Conservation (phyloP, 2,329 filamentous ascomycete genomes). For the Pseudocercospora macadamiae region DNA sequence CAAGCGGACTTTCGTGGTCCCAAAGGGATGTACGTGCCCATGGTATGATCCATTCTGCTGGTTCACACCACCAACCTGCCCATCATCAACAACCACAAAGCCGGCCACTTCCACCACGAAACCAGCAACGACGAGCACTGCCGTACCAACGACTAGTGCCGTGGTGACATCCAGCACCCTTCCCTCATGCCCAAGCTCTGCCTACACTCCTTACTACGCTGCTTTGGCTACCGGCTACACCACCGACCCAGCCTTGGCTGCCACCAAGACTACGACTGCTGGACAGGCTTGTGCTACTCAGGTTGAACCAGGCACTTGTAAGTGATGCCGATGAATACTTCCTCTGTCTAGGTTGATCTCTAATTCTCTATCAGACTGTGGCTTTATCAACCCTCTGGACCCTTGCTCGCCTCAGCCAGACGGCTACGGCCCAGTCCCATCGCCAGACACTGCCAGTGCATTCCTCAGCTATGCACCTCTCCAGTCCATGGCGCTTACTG, state of each 20-base stretch:
- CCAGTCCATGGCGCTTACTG: slow-evolving; percentile 23
- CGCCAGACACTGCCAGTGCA: slow-evolving; percentile 29
- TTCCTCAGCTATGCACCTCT: slow-evolving; percentile 29
- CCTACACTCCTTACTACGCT: slow-evolving; percentile 30
- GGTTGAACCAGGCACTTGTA: slow-evolving; percentile 40
- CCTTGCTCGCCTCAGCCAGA: slow-evolving; percentile 43
- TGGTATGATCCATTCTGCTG: slow-evolving; percentile 5
- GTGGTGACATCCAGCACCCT: slow-evolving; percentile 8
- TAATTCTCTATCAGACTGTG: no score
- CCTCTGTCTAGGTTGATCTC: no score
- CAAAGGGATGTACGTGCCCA: not conserved
- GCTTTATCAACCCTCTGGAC: slow-evolving; percentile 45
- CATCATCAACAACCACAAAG: slow-evolving; percentile 6
- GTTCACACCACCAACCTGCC: not conserved
- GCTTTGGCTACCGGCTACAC: slow-evolving; percentile 32
- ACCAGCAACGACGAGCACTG: not conserved
- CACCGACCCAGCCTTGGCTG: slow-evolving; percentile 29
- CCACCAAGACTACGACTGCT: slow-evolving; percentile 30
- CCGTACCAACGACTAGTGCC: not conserved
- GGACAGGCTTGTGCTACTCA: slow-evolving; percentile 35
- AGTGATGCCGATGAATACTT: no score
- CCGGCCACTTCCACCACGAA: not conserved
- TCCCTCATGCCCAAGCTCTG: slow-evolving; percentile 2
- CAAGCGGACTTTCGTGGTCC: not conserved
- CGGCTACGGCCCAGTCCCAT: slow-evolving; percentile 38